Evolutionary conservation across 2,329 filamentous ascomycete genomes (phyloP), one percentile per base, ranked within the genome.

Genomic region (Claviceps spartinae): DNA sequence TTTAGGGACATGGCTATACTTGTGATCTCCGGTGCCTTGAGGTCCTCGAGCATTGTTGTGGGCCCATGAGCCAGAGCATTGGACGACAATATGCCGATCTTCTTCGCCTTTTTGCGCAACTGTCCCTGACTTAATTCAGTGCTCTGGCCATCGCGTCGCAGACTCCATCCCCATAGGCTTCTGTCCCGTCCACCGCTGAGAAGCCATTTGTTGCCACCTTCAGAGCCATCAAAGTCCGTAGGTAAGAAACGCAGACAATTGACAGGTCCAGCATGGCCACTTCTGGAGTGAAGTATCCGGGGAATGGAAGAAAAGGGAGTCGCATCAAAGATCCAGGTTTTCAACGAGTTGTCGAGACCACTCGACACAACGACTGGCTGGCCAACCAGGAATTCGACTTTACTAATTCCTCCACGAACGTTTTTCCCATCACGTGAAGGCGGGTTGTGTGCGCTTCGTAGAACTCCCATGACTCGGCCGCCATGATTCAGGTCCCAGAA

Each of bases 321-420:
- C 65, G 94, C 85, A 62, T 97, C 91, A 60, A 96, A 95, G 55
- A 97, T 93, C 91, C 91, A 96, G 5, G 89, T 90, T 65, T 91
- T 94, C 54, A 98, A 72, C 9, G 90, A 88, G 68, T 98, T 98
- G 66, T 98, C 93, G 47, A 86, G 76, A 4, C 93, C 94, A 57
- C 88, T 93, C 9, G 89, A 95, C 30, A 97, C 74, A 43, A 98
- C 78, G 2, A 97, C 85, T 5, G 88, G 86, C 65, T 98, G 94
- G 0, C 90, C 91, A 16, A 83, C 73, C 11, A 98, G 74, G 61
- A 98, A 98, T 61, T 96, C 88, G 20, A 95, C 73, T 63, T 86
- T 90, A 71, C 83, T 94, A 47, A 96, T 79, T 4, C 90, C 91
- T 30, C 87, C 86, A 14, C 81, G 76, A 18, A 86, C 76, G n/a